Percentiles rank a stretch among this genome's conserved stretches.
phyloP scores from a whole-genome alignment of 2,329 filamentous ascomycete species.

The Stylonectria norvegica region DNA sequence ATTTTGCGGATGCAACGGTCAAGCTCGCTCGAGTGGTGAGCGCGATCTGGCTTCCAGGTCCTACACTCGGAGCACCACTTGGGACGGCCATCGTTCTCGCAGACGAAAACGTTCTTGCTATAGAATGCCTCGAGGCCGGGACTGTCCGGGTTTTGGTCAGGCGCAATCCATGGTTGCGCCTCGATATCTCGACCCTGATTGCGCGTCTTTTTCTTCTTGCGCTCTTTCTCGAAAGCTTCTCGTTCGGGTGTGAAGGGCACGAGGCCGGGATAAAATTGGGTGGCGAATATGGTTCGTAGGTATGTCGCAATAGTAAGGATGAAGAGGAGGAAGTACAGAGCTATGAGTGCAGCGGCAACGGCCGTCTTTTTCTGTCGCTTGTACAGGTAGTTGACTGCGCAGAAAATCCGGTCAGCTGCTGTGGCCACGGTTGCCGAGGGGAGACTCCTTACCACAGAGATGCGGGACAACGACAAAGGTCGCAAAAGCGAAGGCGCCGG shows the following conservation, averaged over 20 bases:
- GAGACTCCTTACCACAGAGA: constrained; percentile 58
- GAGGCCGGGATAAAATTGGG: constrained; percentile 69
- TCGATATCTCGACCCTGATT: constrained; percentile 27
- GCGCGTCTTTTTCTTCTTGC: constrained; percentile 15
- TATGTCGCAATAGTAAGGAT: constrained; percentile 65
- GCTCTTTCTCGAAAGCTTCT: constrained; percentile 29
- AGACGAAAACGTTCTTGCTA: constrained; percentile 77
- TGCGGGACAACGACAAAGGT: constrained; percentile 68
- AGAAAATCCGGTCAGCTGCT: constrained; percentile 4
- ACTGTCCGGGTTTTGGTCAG: constrained; percentile 53
- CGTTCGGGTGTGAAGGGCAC: constrained; percentile 55
- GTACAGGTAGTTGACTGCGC: constrained; percentile 66
- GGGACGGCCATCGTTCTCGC: constrained; percentile 77
- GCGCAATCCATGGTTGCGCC: constrained; percentile 27
- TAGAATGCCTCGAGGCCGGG: constrained; percentile 75
- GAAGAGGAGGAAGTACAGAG: constrained; percentile 70
- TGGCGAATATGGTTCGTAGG: constrained; percentile 64
- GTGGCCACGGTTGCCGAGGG: constrained; percentile 1
- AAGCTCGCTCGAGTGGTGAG: constrained; percentile 82
- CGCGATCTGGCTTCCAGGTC: constrained; percentile 83
- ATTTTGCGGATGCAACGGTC: constrained; percentile 81
- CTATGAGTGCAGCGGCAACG: constrained; percentile 65
- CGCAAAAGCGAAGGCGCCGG: constrained; percentile 63
- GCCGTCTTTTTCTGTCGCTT: constrained; percentile 44
- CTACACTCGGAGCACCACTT: constrained; percentile 81